A percentile compares a stretch with the other conserved stretches of the same genome.
Conservation (phyloP, 768 basidiomycete genomes). For the Paxillus involutus region DNA sequence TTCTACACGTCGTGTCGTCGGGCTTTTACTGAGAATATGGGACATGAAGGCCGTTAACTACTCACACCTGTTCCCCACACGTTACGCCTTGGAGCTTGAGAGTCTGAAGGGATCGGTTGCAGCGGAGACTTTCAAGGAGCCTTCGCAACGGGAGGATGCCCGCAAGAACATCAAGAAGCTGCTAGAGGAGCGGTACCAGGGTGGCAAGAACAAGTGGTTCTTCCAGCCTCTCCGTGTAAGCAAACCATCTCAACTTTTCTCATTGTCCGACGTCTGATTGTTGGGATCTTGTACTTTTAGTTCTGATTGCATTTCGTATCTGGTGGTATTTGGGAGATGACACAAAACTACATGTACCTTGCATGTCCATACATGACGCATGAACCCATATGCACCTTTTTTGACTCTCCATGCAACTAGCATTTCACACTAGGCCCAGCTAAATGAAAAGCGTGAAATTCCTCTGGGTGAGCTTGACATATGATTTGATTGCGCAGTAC, state of each 20-base stretch:
- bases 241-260: background rate
- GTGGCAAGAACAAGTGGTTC: conserved; percentile 99
- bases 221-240: conserved; percentile 82
- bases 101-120: conserved; percentile 84
- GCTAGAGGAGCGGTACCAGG: conserved; percentile 91
- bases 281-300: conserved; percentile 11
- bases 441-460: background rate
- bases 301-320: conserved; percentile 32
- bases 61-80: conserved; percentile 98
- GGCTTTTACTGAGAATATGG: background rate
- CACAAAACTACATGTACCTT: conserved; percentile 41
- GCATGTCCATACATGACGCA: conserved; percentile 30
- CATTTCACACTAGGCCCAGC: background rate
- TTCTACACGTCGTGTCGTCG: background rate
- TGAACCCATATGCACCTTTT: conserved; percentile 21
- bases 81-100: conserved; percentile 97
- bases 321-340: conserved; percentile 16
- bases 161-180: conserved; percentile 97
- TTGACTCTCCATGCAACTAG: background rate
- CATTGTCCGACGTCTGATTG: conserved; percentile 3
- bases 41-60: conserved; percentile 83
- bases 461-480: background rate
- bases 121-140: conserved; percentile 95
- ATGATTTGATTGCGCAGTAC: background rate
- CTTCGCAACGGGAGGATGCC: conserved; percentile 88